Evolutionary conservation across 805 yeast species (phyloP).

Genomic region (Pichia nanzhaoensis): DNA sequence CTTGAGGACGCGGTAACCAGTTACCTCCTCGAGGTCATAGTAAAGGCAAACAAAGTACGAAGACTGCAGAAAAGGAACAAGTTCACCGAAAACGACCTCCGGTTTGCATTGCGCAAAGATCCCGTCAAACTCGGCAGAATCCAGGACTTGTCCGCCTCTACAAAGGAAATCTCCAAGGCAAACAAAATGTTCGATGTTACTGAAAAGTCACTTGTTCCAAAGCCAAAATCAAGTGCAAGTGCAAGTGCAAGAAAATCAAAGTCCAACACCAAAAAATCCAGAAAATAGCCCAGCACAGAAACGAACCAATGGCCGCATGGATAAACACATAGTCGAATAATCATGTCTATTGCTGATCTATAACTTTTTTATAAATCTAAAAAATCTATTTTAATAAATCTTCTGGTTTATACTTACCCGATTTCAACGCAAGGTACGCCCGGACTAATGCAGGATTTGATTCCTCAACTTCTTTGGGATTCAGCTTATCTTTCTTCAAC

Average conservation of each 20-base stretch:
- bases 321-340: too few species aligned
- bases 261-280: constrained; percentile 5
- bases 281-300: too few species aligned
- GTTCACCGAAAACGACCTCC: constrained; percentile 65
- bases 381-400: constrained; percentile 8
- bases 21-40: constrained; percentile 49
- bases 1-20: constrained; percentile 62
- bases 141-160: constrained; percentile 53
- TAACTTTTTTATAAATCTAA: too few species aligned
- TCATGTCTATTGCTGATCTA: too few species aligned
- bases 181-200: constrained; percentile 60
- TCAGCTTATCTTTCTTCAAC: constrained; percentile 7
- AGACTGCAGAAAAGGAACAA: constrained; percentile 48
- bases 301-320: too few species aligned
- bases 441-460: constrained; percentile 12
- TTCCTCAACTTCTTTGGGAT: constrained; percentile 11
- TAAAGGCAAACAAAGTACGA: constrained; percentile 45
- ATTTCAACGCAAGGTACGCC: constrained; percentile 10
- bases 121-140: constrained; percentile 64
- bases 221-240: background rate
- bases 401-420: constrained; percentile 5
- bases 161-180: constrained; percentile 58
- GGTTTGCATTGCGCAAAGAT: constrained; percentile 61
- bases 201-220: constrained; percentile 38
- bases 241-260: constrained; percentile 1